Evolutionary conservation across 768 basidiomycete species (phyloP), one percentile per base, ranked within the genome.

Genomic region (Pulveroboletus sp.): DNA sequence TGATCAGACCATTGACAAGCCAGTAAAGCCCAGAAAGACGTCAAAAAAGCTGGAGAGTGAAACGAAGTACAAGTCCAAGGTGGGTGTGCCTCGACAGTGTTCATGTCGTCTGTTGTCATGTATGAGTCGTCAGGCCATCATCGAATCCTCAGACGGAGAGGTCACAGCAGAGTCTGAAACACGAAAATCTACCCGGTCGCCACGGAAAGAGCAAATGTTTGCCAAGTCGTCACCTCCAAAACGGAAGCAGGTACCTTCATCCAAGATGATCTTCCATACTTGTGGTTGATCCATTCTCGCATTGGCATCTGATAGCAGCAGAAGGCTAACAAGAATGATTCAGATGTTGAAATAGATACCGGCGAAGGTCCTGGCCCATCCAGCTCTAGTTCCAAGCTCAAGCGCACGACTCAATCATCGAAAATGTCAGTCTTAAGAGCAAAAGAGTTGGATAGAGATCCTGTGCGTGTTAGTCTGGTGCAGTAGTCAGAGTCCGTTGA

Each of bases 81-180:
- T 63, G 26, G 10, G 55, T 40, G 13, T 30, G 18, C 43, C 26
- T 13, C 24, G 17, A 14, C 8, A 8, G n/a, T n/a, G 4, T 10
- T 24, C 15, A 9, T 31, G n/a, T 48, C 2, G 17, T 48, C 14
- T 4, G 7, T 28, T 17, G 24, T 38, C 18, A 27, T 46, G 26
- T 28, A 45, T 5, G 38, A 24, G 11, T 40, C 28, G 8, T 31
- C 27, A 67, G 66, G 58, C 65, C 38, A 43, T 52, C 11, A 55
- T 69, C 8, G 65, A 67, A 32, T 58, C 65, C 21, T 69, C 66
- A 1, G 66, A 56, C 13, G 66, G 65, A 28, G 65, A 66, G 39
- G 57, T 17, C 15, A 43, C 38, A 32, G 8, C 51, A n/a, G 47
- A 55, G n/a, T 47, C 53, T 8, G 42, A 30, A 15, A 17, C 24